These are phyloP conservation scores for Remersonia thermophila DNA, from an alignment of 2,329 filamentous ascomycete species.

Conservation along the genomic window DNA sequence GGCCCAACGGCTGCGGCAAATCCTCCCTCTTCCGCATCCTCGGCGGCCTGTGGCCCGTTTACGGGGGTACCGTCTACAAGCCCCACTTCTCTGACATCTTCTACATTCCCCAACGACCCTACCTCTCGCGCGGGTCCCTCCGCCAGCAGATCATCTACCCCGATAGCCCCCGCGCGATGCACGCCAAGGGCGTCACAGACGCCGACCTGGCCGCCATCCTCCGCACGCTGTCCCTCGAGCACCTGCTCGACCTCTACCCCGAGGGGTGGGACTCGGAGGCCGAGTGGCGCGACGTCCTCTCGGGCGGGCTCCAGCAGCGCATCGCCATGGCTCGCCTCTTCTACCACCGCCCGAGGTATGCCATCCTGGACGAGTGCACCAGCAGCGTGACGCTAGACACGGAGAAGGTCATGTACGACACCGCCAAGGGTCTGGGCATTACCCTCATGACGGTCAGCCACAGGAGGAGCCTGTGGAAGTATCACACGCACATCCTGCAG, in stretches of 20 bases:
- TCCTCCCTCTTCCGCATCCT: constrained; percentile 93
- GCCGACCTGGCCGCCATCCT: constrained; percentile 67
- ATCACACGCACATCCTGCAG: constrained; percentile 86
- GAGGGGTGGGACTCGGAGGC: constrained; percentile 85
- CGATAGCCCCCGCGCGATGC: constrained; percentile 78
- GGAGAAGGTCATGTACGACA: constrained; percentile 94
- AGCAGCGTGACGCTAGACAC: constrained; percentile 89
- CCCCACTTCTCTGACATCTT: constrained; percentile 89
- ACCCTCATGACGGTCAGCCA: constrained; percentile 97
- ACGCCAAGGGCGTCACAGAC: constrained; percentile 71
- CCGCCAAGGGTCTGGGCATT: constrained; percentile 79
- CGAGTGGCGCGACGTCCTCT: constrained; percentile 92
- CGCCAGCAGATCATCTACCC: constrained; percentile 96
- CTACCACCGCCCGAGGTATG: constrained; percentile 85
- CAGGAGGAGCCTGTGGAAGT: constrained; percentile 85
- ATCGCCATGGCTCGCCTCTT: constrained; percentile 94
- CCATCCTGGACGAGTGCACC: constrained; percentile 95
- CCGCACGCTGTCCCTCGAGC: constrained; percentile 66
- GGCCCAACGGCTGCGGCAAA: constrained; percentile 95
- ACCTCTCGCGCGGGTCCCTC: constrained; percentile 81
- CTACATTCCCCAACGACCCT: constrained; percentile 93
- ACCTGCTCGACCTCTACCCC: constrained; percentile 64
- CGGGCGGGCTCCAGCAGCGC: constrained; percentile 84
- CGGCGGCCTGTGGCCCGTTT: constrained; percentile 93
- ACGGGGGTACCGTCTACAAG: constrained; percentile 86